Evolutionary conservation across 352 stramenopile species (phyloP), one percentile per base, ranked within the genome.

Genomic region (Pythium aphanidermatum): DNA sequence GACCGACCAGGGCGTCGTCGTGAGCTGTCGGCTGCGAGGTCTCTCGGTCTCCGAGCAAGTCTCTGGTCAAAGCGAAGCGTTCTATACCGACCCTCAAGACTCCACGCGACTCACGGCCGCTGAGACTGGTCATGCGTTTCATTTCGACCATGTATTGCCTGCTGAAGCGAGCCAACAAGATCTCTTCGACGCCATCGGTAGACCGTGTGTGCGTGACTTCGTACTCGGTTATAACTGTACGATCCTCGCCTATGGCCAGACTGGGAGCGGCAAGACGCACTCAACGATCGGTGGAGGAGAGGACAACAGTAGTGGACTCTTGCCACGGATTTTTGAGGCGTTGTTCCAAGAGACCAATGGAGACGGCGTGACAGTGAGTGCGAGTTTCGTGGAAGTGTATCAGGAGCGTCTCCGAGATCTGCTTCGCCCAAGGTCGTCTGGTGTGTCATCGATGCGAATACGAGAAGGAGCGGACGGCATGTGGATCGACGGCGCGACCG

Each of bases 211-310:
- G 11, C 44, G 50, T 8, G 72, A 86, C 11, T 19, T 87, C 21
- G 45, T 90, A 10, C 30, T 34, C 23, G 77, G 77, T 9, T 87
- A 81, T 58, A 78, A 90, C 45, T 87, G 71, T 45, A 85, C 77
- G 5, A 63, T 90, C 32, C 66, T 90, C 29, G 73, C 70, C 23
- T 87, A 90, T 40, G 74, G 77, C 0, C 77, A 84, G 43, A 90
- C 74, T 0, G 66, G 70, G 19, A 87, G 70, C 46, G 77, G 77
- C 33, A 90, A 90, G 45, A 87, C 77, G 16, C 64, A 70, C 54
- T 82, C 74, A 26, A 70, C 57, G 0, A 46, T 83, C 14, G 77
- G 77, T 10, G 13, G 9, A 2, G 44, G 19, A 9, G 3, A 27
- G 5, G 2, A 19, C 10, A 56, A 70, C 11, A 42, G 36, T 16